A percentile compares a stretch with the other conserved stretches of the same genome.
Conservation (phyloP, 495 filamentous ascomycete species). For the Aspergillus haitiensis region DNA sequence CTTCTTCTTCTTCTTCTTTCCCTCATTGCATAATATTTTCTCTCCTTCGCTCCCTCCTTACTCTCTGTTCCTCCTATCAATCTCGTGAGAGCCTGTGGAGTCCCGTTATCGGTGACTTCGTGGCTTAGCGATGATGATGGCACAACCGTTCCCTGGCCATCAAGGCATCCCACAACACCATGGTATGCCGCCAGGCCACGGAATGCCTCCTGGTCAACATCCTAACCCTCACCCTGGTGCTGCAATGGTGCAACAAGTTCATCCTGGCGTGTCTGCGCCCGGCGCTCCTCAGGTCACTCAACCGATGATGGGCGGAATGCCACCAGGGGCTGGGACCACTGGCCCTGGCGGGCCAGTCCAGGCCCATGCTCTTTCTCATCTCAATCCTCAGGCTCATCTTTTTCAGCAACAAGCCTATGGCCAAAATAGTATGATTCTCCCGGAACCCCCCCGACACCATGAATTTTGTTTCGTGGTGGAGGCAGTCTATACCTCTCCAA, state of each 20-base stretch:
- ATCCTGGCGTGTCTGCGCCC: conserved; percentile 81
- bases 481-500: no score
- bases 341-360: conserved; percentile 59
- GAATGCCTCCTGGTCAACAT: conserved; percentile 69
- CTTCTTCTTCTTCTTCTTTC: conserved; percentile 7
- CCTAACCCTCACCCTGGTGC: conserved; percentile 57
- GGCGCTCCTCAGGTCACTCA: conserved; percentile 77
- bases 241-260: conserved; percentile 75
- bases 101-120: conserved; percentile 40
- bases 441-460: neutral
- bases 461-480: neutral
- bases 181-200: conserved; percentile 74
- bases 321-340: conserved; percentile 59
- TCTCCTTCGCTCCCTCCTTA: conserved; percentile 11
- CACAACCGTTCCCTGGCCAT: conserved; percentile 69
- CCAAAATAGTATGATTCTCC: conserved; percentile 41
- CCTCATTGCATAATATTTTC: neutral
- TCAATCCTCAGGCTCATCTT: conserved; percentile 69
- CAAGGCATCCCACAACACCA: conserved; percentile 71
- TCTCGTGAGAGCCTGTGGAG: conserved; percentile 19
- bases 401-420: conserved; percentile 58
- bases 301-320: conserved; percentile 80
- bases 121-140: conserved; percentile 69
- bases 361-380: conserved; percentile 76
- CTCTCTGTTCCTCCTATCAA: conserved; percentile 10